These are phyloP conservation scores for Hanseniaspora osmophila DNA, from an alignment of 805 yeast species.

Conservation along the genomic window DNA sequence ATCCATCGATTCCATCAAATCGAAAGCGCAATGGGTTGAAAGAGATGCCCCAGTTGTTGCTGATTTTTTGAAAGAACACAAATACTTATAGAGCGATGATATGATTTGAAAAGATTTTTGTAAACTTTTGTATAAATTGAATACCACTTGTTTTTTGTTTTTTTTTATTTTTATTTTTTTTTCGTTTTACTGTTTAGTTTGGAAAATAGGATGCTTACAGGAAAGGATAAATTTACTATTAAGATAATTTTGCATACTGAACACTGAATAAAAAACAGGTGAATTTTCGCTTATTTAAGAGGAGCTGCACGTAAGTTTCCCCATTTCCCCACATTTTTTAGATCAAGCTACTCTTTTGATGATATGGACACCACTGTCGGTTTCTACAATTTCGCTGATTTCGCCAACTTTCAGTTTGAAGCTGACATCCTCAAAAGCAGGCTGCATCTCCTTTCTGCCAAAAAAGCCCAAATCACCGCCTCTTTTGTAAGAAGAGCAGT, in stretches of 20 bases:
- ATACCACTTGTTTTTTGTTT: neutral
- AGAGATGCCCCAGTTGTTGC: slow-evolving; percentile 38
- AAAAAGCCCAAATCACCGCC: slow-evolving; percentile 90
- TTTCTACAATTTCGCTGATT: slow-evolving; percentile 67
- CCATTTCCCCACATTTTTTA: neutral
- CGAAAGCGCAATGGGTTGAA: slow-evolving; percentile 43
- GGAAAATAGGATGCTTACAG: too few species aligned
- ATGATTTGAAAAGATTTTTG: too few species aligned
- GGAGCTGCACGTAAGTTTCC: too few species aligned
- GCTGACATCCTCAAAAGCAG: slow-evolving; percentile 79
- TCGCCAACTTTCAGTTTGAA: slow-evolving; percentile 74
- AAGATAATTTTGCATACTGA: too few species aligned
- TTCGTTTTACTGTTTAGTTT: neutral
- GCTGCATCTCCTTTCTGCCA: slow-evolving; percentile 89
- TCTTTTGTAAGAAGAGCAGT: slow-evolving; percentile 72
- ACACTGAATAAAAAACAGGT: too few species aligned
- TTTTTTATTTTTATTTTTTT: neutral
- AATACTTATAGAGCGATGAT: slow-evolving; percentile 13
- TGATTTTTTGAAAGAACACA: slow-evolving; percentile 32
- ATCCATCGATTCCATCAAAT: slow-evolving; percentile 43
- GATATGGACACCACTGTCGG: slow-evolving; percentile 82
- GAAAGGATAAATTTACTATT: too few species aligned
- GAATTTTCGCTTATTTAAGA: neutral
- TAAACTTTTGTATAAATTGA: neutral
- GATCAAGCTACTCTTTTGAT: slow-evolving; percentile 66